Evolutionary conservation across 345 rosid species (phyloP).

Genomic region (Lagerstroemia speciosa): DNA sequence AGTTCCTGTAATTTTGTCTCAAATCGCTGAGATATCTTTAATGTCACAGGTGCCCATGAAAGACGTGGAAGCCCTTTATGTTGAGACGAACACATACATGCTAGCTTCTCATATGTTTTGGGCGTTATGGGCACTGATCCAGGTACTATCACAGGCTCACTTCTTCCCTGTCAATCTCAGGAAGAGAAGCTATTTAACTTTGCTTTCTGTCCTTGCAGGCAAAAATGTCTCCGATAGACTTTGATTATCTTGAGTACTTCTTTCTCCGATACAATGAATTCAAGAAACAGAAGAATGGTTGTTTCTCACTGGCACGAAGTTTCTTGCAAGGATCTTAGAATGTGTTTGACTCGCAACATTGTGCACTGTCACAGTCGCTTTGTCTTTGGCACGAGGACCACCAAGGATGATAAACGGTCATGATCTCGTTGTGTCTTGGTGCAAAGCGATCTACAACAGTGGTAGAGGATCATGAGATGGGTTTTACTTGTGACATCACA

Average conservation of each 20-base stretch:
- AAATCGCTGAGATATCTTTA: neutral
- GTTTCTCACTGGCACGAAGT: constrained; percentile 49
- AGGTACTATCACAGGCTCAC: constrained; percentile 34
- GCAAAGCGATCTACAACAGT: neutral
- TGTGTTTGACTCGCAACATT: neutral
- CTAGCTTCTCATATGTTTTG: constrained; percentile 78
- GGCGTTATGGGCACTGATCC: constrained; percentile 95
- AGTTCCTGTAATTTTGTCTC: neutral
- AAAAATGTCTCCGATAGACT: constrained; percentile 84
- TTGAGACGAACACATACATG: constrained; percentile 66
- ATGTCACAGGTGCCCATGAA: constrained; percentile 39
- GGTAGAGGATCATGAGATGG: neutral
- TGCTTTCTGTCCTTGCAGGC: constrained; percentile 34
- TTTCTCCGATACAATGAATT: constrained; percentile 81
- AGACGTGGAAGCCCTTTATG: constrained; percentile 53
- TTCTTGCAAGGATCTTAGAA: constrained; percentile 25
- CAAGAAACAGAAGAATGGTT: constrained; percentile 56
- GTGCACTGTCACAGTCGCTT: neutral
- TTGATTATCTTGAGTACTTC: constrained; percentile 77
- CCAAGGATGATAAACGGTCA: neutral
- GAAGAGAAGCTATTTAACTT: neutral
- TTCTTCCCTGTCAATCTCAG: neutral
- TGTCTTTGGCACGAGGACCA: neutral
- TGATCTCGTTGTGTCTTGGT: neutral
- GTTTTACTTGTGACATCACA: neutral